A percentile compares a stretch with the other conserved stretches of the same genome.
Evolutionary conservation across 176 grass and related monocot species (phyloP).

Genomic region (Carex littledalei): DNA sequence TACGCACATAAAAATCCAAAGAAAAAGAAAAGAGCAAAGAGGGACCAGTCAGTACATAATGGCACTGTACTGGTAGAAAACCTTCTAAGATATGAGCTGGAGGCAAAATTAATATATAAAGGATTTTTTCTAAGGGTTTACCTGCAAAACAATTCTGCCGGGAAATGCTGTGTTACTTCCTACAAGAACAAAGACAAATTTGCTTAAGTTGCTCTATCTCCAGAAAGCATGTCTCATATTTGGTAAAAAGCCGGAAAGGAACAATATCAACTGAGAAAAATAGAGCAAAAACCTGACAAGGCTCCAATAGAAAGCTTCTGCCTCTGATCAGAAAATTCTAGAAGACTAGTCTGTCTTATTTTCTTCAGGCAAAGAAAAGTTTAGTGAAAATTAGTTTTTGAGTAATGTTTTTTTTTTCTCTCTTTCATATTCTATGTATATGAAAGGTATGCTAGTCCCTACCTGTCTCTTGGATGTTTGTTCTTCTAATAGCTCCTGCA

Average conservation of each 20-base stretch:
- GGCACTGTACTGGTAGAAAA: neutral
- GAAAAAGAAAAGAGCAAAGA: neutral
- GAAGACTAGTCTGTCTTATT: constrained; percentile 27
- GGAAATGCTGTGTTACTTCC: constrained; percentile 13
- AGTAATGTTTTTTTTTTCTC: neutral
- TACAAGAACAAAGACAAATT: constrained; percentile 1
- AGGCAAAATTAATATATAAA: neutral
- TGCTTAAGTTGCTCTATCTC: neutral
- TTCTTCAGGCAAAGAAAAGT: constrained; percentile 45
- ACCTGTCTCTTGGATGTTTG: constrained; percentile 57
- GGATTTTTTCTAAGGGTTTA: neutral
- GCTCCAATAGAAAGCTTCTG: neutral
- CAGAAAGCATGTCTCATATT: neutral
- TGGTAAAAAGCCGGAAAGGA: neutral
- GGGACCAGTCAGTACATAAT: neutral
- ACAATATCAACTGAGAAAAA: constrained; percentile 1
- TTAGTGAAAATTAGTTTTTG: constrained; percentile 1
- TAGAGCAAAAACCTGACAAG: constrained; percentile 21
- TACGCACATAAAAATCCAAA: neutral
- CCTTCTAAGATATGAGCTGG: neutral
- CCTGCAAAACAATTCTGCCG: constrained; percentile 53
- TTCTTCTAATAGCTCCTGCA: constrained; percentile 41
- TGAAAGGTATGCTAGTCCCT: constrained; percentile 1
- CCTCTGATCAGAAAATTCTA: constrained; percentile 18
- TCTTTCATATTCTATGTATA: neutral